Evolutionary conservation across 768 basidiomycete genomes (phyloP).

Genomic region (Mycena leptocephala): DNA sequence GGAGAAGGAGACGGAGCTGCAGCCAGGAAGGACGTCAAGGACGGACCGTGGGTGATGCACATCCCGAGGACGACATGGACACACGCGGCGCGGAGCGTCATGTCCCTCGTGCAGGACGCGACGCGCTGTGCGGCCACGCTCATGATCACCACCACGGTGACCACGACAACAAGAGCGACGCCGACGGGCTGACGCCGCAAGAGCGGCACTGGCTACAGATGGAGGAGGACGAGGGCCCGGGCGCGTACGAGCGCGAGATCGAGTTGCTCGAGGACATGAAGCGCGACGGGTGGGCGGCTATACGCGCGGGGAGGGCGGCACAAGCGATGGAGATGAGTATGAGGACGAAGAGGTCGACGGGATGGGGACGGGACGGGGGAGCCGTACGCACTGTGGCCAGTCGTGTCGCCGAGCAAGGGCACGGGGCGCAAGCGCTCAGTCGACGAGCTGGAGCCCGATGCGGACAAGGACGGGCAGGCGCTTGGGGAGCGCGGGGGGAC

Average conservation of each 20-base stretch:
- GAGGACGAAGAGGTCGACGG: constrained; percentile 14
- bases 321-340: background rate
- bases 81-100: constrained; percentile 26
- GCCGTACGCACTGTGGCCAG: background rate
- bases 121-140: background rate
- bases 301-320: background rate
- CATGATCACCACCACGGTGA: background rate
- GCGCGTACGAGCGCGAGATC: too few species aligned
- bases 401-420: background rate
- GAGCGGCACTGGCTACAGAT: constrained; percentile 50
- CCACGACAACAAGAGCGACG: background rate
- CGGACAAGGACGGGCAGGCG: too few species aligned
- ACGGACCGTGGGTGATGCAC: constrained; percentile 21
- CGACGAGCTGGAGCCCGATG: constrained; percentile 52
- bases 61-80: constrained; percentile 29
- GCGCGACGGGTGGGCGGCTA: constrained; percentile 4
- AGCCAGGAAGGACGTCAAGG: constrained; percentile 29
- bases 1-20: constrained; percentile 48
- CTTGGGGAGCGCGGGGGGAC: constrained; percentile 41
- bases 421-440: constrained; percentile 42
- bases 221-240: constrained; percentile 52
- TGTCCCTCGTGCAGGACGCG: constrained; percentile 33
- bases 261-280: constrained; percentile 26
- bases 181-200: constrained; percentile 15
- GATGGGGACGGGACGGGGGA: background rate